Base-by-base conservation (phyloP, 192 early-diverging fungal genomes). In the Podochytrium sp. region DNA sequence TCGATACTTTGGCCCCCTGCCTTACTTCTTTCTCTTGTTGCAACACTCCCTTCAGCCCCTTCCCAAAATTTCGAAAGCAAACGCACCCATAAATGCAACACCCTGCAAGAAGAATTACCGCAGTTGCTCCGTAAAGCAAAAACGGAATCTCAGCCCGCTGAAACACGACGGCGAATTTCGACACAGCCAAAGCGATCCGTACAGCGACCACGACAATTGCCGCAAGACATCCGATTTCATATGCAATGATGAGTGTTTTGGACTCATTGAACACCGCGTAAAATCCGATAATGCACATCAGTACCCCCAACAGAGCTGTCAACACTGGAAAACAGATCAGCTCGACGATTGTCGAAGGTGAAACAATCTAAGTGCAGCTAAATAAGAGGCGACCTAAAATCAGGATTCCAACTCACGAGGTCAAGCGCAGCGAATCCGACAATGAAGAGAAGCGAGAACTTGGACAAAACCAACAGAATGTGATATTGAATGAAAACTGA, bases 111-210 rank as follows among this genome's bases (percentile, higher is more conserved):
- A 63, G 27, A 16, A 63, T 39, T 7, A 16, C 12, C 16, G 34
- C 61, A n/a, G n/a, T n/a, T n/a, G n/a, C n/a, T n/a, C n/a, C n/a
- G 27, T 63, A 63, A 12, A 63, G 29, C 18, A 63, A 10, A 63
- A 63, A 63, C 29, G 61, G 61, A 39, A 63, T 63, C 27, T 63
- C 18, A 20, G 29, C 55, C 7, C 55, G 55, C 7, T 27, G 14
- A 37, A 63, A 63, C 18, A 37, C 38, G 56, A 1, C 14, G n/a
- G 61, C 61, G 32, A 10, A 37, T 20, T 29, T 7, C 55, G 7
- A 7, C 14, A 63, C 30, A 14, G 61, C 61, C 20, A 37, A 16
- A 16, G 18, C 12, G 1, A 39, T 39, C 20, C 61, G 29, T 10
- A 37, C 10, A 63, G 38, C 37, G 25, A 63, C 18, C 18, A 30